Evolutionary conservation across 768 basidiomycete genomes (phyloP), one percentile per base, ranked within the genome.

Genomic region (Trametes elegans): DNA sequence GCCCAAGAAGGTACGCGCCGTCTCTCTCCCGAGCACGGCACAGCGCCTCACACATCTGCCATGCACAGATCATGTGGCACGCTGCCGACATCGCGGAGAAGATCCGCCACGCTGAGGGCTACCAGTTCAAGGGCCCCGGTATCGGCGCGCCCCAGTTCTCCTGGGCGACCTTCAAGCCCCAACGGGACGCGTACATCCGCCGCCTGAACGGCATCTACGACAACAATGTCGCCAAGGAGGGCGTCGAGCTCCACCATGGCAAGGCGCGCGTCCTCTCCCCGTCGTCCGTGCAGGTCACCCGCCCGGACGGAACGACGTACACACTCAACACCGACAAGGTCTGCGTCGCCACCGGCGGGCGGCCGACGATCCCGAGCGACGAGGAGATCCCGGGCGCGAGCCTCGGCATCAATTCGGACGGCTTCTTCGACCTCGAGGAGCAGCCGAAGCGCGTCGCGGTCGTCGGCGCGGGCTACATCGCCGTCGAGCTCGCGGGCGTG

Each of bases 401-500:
- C 34, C 80, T 90, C 39, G 97, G 95, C 24, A 96, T 93, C 61
- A 78, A 87, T 72, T 96, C 93, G 8, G 97, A 99, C 69, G 95
- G 94, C 3, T 99, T 99, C 78, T 99, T 99, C 64, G 91, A 84
- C 40, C 82, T 99, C 40, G 83, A 84, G 61, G 80, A 88, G 47
- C 93, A 96, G 70, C 97, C 97, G 8, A 91, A 88, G 72, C 83
- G 93, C 54, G 94, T 97, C 27, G 95, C 87, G 3, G 87, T 98
- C 50, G 86, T 98, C 38, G 97, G 97, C 41, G 97, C 97, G 13
- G 97, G 97, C 1, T 99, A 99, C 70, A 98, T 99, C 62, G 94
- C 94, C 16, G 91, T 98, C 58, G 97, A 99, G 72, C 84, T 99
- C 41, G 93, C 96, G 5, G 97, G 97, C 18, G 83, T 99, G 50